These are phyloP conservation scores for Aspergillus bombycis DNA, from an alignment of 2,329 filamentous ascomycete species.

Conservation along the genomic window DNA sequence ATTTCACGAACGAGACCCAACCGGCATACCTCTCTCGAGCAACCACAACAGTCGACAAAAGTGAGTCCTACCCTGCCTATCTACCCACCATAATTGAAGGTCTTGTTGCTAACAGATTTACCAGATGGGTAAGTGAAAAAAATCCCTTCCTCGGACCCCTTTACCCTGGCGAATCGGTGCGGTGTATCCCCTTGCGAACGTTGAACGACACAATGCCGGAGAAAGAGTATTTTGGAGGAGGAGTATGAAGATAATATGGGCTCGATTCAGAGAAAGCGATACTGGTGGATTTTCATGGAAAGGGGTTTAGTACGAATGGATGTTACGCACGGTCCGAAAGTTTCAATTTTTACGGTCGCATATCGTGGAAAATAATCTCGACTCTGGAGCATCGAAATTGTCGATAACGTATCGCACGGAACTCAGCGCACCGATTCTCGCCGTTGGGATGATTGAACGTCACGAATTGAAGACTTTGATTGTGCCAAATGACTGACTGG, in stretches of 20 bases:
- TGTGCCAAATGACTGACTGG: constrained; percentile 35
- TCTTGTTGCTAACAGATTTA: constrained; percentile 33
- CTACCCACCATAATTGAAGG: constrained; percentile 19
- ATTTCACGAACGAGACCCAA: constrained; percentile 39
- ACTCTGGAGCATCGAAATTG: constrained; percentile 15
- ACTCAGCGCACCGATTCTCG: constrained; percentile 17
- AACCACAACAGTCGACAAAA: constrained; percentile 57
- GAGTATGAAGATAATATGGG: constrained; percentile 1
- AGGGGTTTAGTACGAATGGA: constrained; percentile 3
- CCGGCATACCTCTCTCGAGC: constrained; percentile 41
- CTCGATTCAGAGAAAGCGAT: neutral
- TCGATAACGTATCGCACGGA: constrained; percentile 21
- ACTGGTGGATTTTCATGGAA: neutral
- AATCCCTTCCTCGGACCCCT: constrained; percentile 26
- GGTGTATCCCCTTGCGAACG: constrained; percentile 32
- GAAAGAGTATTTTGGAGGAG: neutral
- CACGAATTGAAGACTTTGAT: constrained; percentile 1
- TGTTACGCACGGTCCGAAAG: constrained; percentile 6
- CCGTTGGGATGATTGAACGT: constrained; percentile 9
- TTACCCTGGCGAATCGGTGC: constrained; percentile 32
- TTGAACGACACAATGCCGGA: constrained; percentile 24
- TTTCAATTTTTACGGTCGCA: constrained; percentile 14
- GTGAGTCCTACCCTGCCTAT: constrained; percentile 41
- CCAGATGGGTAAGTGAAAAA: constrained; percentile 65
- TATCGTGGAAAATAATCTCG: constrained; percentile 10